phyloP scores from a whole-genome alignment of 176 grass and related monocot species.

The Otatea glauca region DNA sequence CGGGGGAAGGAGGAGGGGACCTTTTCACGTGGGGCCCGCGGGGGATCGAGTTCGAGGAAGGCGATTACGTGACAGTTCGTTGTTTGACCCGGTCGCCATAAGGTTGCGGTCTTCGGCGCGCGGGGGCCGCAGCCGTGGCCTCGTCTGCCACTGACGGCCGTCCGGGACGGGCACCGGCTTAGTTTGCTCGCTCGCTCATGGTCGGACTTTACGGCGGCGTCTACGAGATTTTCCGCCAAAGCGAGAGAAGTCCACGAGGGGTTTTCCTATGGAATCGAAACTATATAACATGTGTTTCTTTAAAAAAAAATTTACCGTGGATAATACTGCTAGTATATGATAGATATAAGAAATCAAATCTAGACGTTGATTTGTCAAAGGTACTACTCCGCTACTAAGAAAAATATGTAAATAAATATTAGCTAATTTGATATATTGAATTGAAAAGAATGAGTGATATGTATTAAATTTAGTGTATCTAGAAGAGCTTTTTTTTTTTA shows the following conservation, averaged over 20 bases:
- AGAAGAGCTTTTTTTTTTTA: too few relatives aligned
- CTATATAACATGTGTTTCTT: too few relatives aligned
- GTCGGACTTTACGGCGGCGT: constrained; percentile 42
- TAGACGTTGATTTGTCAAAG: too few relatives aligned
- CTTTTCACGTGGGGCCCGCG: constrained; percentile 22
- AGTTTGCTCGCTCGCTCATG: not conserved
- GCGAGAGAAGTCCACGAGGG: not conserved
- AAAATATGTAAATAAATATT: too few relatives aligned
- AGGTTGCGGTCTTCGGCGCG: not conserved
- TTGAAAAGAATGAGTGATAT: too few relatives aligned
- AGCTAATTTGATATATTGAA: too few relatives aligned
- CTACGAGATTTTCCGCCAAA: constrained; percentile 23
- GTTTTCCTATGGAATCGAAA: not conserved
- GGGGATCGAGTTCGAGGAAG: not conserved
- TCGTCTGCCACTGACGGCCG: not conserved
- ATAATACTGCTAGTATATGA: too few relatives aligned
- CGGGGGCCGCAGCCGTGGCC: not conserved
- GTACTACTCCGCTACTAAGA: too few relatives aligned
- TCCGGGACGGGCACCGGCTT: constrained; percentile 17
- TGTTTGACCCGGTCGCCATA: constrained; percentile 47
- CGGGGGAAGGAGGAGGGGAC: not conserved
- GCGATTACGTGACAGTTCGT: constrained; percentile 49
- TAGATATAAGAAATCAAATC: too few relatives aligned
- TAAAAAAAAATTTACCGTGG: too few relatives aligned
- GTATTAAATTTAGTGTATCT: too few relatives aligned